These are phyloP conservation scores for Ascomycota sp. DNA, from an alignment of 2,329 filamentous ascomycete species.

Conservation along the genomic window DNA sequence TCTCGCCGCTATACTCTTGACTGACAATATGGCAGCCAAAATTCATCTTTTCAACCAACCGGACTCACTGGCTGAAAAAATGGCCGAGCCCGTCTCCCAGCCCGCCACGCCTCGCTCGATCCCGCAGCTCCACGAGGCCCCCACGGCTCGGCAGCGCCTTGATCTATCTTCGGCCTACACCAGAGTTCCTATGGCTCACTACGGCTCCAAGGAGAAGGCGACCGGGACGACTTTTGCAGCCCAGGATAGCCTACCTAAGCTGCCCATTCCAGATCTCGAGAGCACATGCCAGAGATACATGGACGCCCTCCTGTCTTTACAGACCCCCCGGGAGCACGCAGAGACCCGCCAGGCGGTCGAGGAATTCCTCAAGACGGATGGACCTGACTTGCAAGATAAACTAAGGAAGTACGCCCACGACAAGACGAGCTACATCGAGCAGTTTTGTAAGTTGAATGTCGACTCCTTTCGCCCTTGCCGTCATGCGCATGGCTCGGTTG, in stretches of 20 bases:
- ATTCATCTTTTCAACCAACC: conserved; percentile 32
- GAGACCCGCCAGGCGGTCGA: conserved; percentile 64
- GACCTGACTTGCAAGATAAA: conserved; percentile 69
- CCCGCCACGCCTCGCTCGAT: conserved; percentile 19
- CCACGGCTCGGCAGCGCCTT: conserved; percentile 2
- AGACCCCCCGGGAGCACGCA: conserved; percentile 59
- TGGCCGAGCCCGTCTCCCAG: conserved; percentile 24
- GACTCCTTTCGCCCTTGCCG: neutral
- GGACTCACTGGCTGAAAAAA: conserved; percentile 50
- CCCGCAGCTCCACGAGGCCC: conserved; percentile 12
- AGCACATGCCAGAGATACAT: conserved; percentile 62
- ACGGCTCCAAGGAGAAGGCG: conserved; percentile 32
- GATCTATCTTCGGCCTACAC: conserved; percentile 15
- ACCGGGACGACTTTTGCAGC: conserved; percentile 65
- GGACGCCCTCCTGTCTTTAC: conserved; percentile 58
- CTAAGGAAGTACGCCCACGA: conserved; percentile 77
- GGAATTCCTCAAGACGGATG: conserved; percentile 66
- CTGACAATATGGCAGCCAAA: conserved; percentile 17
- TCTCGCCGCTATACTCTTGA: conserved; percentile 59
- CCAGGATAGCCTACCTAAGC: conserved; percentile 73
- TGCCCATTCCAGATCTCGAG: conserved; percentile 82
- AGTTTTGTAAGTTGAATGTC: conserved; percentile 58
- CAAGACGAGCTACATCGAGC: conserved; percentile 92
- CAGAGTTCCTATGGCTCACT: conserved; percentile 30
- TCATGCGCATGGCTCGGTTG: neutral